Percentiles rank a stretch among this genome's conserved stretches.
These are phyloP conservation scores for Aureobasidium lini DNA, from an alignment of 2,329 filamentous ascomycete species.

Conservation along the genomic window DNA sequence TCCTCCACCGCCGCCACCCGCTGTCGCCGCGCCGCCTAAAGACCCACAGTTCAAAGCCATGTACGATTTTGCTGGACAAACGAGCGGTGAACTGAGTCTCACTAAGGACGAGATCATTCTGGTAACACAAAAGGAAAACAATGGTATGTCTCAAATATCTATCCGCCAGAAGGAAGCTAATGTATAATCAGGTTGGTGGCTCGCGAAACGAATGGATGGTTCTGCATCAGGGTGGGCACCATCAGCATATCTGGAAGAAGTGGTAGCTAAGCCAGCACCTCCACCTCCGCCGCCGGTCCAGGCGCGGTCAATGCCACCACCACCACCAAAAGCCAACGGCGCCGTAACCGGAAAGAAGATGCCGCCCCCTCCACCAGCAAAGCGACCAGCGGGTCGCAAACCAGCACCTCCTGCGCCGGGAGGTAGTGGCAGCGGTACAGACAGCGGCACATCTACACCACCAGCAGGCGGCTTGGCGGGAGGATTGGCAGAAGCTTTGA, in stretches of 20 bases:
- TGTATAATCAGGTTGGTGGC: constrained; percentile 68
- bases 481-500: constrained; percentile 43
- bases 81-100: constrained; percentile 76
- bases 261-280: constrained; percentile 51
- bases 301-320: constrained; percentile 52
- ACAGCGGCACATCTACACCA: constrained; percentile 29
- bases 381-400: constrained; percentile 70
- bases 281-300: constrained; percentile 42
- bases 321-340: constrained; percentile 40
- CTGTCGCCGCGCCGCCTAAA: constrained; percentile 46
- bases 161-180: background rate
- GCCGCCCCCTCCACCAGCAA: constrained; percentile 70
- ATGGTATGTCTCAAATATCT: constrained; percentile 56
- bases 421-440: constrained; percentile 50
- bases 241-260: constrained; percentile 87
- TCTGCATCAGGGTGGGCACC: constrained; percentile 87
- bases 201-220: constrained; percentile 65
- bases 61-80: constrained; percentile 85
- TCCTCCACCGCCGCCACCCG: constrained; percentile 58
- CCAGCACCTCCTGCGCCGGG: constrained; percentile 55
- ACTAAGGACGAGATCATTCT: constrained; percentile 73
- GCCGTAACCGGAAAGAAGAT: constrained; percentile 54
- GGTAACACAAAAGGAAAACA: constrained; percentile 88
- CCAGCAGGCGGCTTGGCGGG: constrained; percentile 39
- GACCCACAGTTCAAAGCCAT: constrained; percentile 82